phyloP scores from a whole-genome alignment of 495 filamentous ascomycete species.

The Aspergillus avenaceus region DNA sequence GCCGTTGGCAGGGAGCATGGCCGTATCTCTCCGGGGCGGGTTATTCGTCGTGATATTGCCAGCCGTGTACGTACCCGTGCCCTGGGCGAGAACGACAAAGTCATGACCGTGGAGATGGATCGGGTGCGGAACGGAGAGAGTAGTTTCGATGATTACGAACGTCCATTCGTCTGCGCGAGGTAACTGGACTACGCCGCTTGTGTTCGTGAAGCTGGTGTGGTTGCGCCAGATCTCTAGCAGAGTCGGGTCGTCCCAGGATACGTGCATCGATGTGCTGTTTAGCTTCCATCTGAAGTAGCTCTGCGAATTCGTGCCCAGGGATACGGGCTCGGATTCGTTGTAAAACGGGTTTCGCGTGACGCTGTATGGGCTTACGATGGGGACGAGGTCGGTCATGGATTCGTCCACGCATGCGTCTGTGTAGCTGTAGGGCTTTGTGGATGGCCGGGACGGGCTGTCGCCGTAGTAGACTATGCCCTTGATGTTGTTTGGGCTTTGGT shows the following conservation, averaged over 20 bases:
- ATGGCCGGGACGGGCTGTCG: slow-evolving; percentile 33
- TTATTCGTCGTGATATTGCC: slow-evolving; percentile 16
- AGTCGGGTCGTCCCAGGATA: slow-evolving; percentile 24
- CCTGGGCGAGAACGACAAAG: slow-evolving; percentile 52
- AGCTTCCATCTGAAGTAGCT: slow-evolving; percentile 24
- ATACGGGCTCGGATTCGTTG: slow-evolving; percentile 11
- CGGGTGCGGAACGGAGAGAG: slow-evolving; percentile 62
- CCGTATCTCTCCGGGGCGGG: slow-evolving; percentile 58
- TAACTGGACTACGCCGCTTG: slow-evolving; percentile 34
- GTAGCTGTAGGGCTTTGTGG: slow-evolving; percentile 26
- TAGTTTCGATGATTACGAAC: slow-evolving; percentile 49
- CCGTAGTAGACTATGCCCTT: slow-evolving; percentile 54
- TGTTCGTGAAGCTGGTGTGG: slow-evolving; percentile 10
- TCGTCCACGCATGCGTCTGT: slow-evolving; percentile 33
- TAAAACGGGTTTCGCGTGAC: slow-evolving; percentile 9
- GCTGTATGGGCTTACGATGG: slow-evolving; percentile 29
- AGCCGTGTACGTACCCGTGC: slow-evolving; percentile 21
- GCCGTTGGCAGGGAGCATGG: slow-evolving; percentile 47
- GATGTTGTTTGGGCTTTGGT: slow-evolving; percentile 44
- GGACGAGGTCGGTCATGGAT: slow-evolving; percentile 31
- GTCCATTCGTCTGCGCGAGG: slow-evolving; percentile 59
- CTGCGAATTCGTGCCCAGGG: slow-evolving; percentile 5
- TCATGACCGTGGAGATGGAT: slow-evolving; percentile 85
- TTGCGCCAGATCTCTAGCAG: slow-evolving; percentile 21
- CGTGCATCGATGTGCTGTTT: slow-evolving; percentile 24